A percentile compares a stretch with the other conserved stretches of the same genome.
phyloP scores from a whole-genome alignment of 202 grass and related monocot species.

The Brachypodium distachyon region DNA sequence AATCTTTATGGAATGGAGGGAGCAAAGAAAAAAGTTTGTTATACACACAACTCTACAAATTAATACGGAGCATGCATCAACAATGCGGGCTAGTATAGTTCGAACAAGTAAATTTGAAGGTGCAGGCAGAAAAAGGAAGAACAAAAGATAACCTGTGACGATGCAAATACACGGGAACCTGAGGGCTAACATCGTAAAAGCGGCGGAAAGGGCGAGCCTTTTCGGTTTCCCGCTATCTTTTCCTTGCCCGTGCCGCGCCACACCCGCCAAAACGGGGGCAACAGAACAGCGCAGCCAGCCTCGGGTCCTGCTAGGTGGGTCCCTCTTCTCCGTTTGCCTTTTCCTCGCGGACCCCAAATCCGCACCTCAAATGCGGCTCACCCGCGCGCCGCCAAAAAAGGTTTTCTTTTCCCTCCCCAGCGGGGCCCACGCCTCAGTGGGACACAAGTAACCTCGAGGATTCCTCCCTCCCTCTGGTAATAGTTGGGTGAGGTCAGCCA shows the following conservation, averaged over 20 bases:
- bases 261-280: neutral
- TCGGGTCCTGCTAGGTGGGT: too few species aligned
- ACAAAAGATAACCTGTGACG: too few species aligned
- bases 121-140: too few species aligned
- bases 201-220: neutral
- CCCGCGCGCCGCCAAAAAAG: neutral
- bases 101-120: too few species aligned
- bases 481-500: neutral
- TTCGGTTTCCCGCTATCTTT: neutral
- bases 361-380: neutral
- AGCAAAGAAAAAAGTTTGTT: too few species aligned
- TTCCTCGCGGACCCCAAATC: slow-evolving; percentile 3
- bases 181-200: neutral
- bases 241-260: neutral
- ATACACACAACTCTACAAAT: too few species aligned
- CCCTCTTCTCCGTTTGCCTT: neutral
- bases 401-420: neutral
- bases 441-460: too few species aligned
- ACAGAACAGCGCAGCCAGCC: neutral
- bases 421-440: neutral
- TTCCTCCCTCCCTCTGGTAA: too few species aligned
- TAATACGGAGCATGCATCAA: too few species aligned
- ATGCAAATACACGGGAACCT: too few species aligned
- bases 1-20: too few species aligned
- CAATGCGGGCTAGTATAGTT: too few species aligned